A percentile compares a stretch with the other conserved stretches of the same genome.
Evolutionary conservation across 1,284 basidiomycete species (phyloP).

Genomic region (Mycosarcoma mackinlayi): DNA sequence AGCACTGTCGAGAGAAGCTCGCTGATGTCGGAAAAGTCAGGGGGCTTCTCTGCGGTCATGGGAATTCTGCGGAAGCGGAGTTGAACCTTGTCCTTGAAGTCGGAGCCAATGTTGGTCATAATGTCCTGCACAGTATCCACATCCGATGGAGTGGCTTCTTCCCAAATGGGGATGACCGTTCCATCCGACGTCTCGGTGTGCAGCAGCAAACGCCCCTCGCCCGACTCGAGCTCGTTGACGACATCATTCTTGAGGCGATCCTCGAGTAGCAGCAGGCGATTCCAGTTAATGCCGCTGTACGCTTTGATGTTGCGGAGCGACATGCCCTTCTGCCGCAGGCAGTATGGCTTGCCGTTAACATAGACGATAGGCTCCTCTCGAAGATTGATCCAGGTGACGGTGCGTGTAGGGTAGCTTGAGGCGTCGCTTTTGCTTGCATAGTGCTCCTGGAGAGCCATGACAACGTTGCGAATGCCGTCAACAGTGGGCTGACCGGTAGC

Average conservation of each 20-base stretch:
- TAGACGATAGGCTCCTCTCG: constrained; percentile 90
- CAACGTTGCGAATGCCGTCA: constrained; percentile 86
- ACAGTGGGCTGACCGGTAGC: constrained; percentile 84
- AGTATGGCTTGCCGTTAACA: constrained; percentile 79
- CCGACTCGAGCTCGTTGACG: constrained; percentile 80
- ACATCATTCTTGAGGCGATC: constrained; percentile 92
- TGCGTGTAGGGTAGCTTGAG: constrained; percentile 22
- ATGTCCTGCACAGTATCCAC: constrained; percentile 89
- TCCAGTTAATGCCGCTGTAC: constrained; percentile 65
- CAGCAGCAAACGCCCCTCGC: constrained; percentile 86
- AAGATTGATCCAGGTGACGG: constrained; percentile 89
- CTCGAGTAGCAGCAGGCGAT: constrained; percentile 72
- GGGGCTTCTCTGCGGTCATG: constrained; percentile 78
- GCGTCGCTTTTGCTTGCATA: constrained; percentile 35
- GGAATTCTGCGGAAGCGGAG: constrained; percentile 87
- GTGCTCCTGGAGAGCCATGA: constrained; percentile 70
- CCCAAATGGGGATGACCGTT: constrained; percentile 93
- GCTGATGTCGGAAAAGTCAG: constrained; percentile 67
- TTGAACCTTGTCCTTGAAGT: constrained; percentile 71
- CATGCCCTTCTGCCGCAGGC: constrained; percentile 69
- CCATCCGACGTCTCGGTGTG: constrained; percentile 91
- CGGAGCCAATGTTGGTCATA: constrained; percentile 73
- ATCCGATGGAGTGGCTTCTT: constrained; percentile 81
- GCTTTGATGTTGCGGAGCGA: constrained; percentile 64
- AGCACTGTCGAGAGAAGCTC: constrained; percentile 83